Percentiles rank a stretch among this genome's conserved stretches.
Evolutionary conservation across 345 rosid genomes (phyloP).

Genomic region (Eucalyptus polyanthemos): DNA sequence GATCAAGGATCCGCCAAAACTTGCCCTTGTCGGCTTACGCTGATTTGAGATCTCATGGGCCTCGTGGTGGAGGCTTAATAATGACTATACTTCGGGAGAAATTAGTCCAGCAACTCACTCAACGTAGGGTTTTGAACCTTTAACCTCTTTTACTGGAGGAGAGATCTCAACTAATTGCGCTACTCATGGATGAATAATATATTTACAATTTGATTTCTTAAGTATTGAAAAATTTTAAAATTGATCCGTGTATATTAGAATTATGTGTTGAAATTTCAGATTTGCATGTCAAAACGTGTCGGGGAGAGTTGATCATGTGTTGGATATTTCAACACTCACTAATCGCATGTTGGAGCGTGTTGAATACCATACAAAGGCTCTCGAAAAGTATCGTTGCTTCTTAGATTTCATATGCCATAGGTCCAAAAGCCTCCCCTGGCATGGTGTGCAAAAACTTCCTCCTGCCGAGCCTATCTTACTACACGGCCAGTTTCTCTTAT

Average conservation of each 20-base stretch:
- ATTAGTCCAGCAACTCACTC: too few species aligned
- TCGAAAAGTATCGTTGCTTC: rapidly evolving
- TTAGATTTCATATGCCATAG: rapidly evolving
- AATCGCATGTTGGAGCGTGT: rapidly evolving
- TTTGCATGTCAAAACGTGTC: rapidly evolving
- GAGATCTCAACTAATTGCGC: too few species aligned
- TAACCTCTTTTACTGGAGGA: too few species aligned
- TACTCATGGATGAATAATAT: too few species aligned
- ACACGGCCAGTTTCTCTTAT: not conserved
- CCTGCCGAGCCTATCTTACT: not conserved
- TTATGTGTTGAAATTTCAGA: rapidly evolving
- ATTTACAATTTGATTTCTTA: rapidly evolving
- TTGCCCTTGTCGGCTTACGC: too few species aligned
- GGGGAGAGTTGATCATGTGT: rapidly evolving
- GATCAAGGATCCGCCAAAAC: too few species aligned
- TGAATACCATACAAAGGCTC: rapidly evolving
- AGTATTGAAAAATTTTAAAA: too few species aligned
- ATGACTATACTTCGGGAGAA: too few species aligned
- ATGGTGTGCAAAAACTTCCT: not conserved
- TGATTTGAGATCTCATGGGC: too few species aligned
- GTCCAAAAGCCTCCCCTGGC: not conserved
- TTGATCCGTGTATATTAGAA: rapidly evolving
- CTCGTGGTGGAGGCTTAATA: too few species aligned
- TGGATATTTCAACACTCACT: rapidly evolving
- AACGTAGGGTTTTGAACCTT: too few species aligned